phyloP scores from a whole-genome alignment of 2,329 filamentous ascomycete genomes.

The Fusarium acutatum region DNA sequence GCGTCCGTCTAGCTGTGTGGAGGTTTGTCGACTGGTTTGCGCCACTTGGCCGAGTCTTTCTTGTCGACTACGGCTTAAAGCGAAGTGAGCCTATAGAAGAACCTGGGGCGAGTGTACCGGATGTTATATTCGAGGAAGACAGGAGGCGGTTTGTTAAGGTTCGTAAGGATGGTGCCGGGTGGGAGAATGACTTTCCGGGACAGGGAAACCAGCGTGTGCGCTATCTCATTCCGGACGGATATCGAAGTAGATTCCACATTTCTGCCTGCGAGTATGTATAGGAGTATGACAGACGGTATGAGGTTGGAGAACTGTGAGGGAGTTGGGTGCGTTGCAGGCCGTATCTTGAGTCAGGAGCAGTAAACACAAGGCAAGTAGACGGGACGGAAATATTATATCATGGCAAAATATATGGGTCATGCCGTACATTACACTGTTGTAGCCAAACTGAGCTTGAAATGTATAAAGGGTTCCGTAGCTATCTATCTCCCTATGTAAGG shows the following conservation, averaged over 20 bases:
- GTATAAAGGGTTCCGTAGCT: background rate
- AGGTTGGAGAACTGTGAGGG: background rate
- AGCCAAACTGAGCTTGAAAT: background rate
- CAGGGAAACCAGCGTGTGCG: background rate
- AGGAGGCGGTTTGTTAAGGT: background rate
- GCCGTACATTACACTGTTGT: background rate
- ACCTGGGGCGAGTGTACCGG: background rate
- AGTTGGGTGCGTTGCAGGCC: background rate
- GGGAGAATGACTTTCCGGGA: background rate
- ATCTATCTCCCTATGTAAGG: background rate
- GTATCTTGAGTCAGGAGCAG: background rate
- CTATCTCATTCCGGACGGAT: background rate
- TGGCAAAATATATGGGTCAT: background rate
- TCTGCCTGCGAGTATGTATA: background rate
- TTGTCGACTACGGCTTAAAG: background rate
- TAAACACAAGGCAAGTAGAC: background rate
- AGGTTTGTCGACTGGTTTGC: background rate
- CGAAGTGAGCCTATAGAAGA: background rate
- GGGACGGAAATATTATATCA: background rate
- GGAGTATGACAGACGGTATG: rapidly evolving
- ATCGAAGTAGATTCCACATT: background rate
- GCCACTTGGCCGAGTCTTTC: background rate
- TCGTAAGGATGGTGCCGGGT: background rate
- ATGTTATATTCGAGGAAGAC: background rate
- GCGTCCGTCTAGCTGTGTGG: background rate